Conservation (phyloP, 2,329 filamentous ascomycete species). For the Mariannaea sp. region DNA sequence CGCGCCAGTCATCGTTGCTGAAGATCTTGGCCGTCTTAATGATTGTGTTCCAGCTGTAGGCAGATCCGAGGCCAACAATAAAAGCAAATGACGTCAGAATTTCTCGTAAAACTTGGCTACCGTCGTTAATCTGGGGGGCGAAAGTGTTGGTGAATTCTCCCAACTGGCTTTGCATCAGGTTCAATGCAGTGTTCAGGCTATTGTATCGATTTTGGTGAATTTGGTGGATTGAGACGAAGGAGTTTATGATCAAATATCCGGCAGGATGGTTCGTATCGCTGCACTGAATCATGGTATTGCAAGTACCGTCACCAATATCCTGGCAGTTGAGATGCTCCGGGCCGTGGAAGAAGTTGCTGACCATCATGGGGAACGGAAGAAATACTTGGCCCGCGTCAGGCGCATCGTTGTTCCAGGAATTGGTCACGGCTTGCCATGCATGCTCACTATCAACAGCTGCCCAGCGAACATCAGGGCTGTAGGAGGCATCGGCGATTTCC, state of each 20-base stretch:
- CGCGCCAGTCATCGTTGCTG: slow-evolving; percentile 3
- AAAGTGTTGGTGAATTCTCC: slow-evolving; percentile 1
- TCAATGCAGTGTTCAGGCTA: slow-evolving; percentile 1
- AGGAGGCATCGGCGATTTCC: slow-evolving; percentile 5
- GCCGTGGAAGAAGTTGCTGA: slow-evolving; percentile 11
- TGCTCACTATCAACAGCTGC: background rate
- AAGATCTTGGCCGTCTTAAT: slow-evolving; percentile 7
- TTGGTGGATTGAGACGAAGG: slow-evolving; percentile 7
- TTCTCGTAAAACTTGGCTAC: background rate
- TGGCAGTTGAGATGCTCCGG: slow-evolving; percentile 9
- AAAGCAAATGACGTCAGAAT: slow-evolving; percentile 1
- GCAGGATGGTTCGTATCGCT: slow-evolving; percentile 1
- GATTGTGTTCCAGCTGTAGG: slow-evolving; percentile 7
- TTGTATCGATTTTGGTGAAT: slow-evolving; percentile 10
- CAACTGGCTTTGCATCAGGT: slow-evolving; percentile 8
- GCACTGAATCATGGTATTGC: slow-evolving; percentile 6
- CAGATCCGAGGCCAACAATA: slow-evolving; percentile 1
- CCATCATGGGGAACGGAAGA: slow-evolving; percentile 4
- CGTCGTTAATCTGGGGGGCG: background rate
- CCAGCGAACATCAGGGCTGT: slow-evolving; percentile 3
- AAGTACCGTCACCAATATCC: slow-evolving; percentile 3
- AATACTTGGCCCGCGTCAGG: background rate
- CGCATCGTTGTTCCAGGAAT: slow-evolving; percentile 5
- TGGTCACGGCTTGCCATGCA: slow-evolving; percentile 2
- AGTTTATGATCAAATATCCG: slow-evolving; percentile 10